phyloP scores from a whole-genome alignment of 352 stramenopile genomes.

The Phytopythium aichiense region DNA sequence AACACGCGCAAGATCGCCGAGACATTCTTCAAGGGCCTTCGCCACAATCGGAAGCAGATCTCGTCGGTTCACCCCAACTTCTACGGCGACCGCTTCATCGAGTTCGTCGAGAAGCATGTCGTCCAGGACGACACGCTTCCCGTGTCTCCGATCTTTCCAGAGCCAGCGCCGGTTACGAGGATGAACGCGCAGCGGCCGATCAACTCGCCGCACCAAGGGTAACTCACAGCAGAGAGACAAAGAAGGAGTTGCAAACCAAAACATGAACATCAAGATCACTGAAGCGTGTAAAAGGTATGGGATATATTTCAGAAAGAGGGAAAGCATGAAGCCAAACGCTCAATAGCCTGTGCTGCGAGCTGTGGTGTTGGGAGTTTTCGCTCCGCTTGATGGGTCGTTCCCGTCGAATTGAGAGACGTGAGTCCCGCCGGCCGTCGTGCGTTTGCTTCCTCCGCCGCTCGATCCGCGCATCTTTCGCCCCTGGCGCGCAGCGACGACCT shows the following conservation, averaged over 20 bases:
- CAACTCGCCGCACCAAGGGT: not conserved
- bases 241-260: no score
- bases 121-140: slow-evolving; percentile 55
- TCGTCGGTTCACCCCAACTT: slow-evolving; percentile 81
- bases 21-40: slow-evolving; percentile 86
- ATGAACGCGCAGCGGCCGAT: not conserved
- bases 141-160: slow-evolving; percentile 5
- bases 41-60: slow-evolving; percentile 86
- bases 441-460: slow-evolving; percentile 9
- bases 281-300: no score
- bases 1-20: slow-evolving; percentile 90
- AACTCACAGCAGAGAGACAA: not conserved
- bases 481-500: slow-evolving; percentile 5
- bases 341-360: slow-evolving; percentile 12
- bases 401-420: slow-evolving; percentile 3
- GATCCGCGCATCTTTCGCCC: not conserved
- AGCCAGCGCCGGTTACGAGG: not conserved
- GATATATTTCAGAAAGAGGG: no score
- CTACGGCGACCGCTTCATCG: slow-evolving; percentile 89
- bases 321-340: not conserved
- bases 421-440: slow-evolving; percentile 5
- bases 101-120: slow-evolving; percentile 85
- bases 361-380: not conserved
- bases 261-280: no score
- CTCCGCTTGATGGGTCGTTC: slow-evolving; percentile 3